A percentile compares a stretch with the other conserved stretches of the same genome.
Conservation (phyloP, 768 basidiomycete species). For the Cystofilobasidium macerans region DNA sequence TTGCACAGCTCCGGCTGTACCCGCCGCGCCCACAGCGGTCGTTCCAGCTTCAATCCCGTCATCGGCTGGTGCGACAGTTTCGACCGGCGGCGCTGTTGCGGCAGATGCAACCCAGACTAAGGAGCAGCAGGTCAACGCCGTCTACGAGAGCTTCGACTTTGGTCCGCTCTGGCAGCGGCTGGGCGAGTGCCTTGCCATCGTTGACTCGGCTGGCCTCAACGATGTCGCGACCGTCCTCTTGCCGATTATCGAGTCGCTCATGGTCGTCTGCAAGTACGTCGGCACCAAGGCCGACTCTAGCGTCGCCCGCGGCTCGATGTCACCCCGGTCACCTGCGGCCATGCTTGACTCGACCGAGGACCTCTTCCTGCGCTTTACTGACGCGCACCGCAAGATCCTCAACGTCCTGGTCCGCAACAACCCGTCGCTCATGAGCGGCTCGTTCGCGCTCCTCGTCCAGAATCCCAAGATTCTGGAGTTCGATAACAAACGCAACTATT, state of each 20-base stretch:
- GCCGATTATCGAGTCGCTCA: slow-evolving; percentile 87
- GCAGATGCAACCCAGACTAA: slow-evolving; percentile 11
- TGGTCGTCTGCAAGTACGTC: slow-evolving; percentile 97
- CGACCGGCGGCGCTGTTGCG: neutral
- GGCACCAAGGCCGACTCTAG: slow-evolving; percentile 48
- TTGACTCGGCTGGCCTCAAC: slow-evolving; percentile 65
- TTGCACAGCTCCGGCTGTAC: too few relatives aligned
- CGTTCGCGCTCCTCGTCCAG: slow-evolving; percentile 88
- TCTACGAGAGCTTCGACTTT: slow-evolving; percentile 87
- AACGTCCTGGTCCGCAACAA: slow-evolving; percentile 98
- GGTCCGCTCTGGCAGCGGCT: slow-evolving; percentile 76
- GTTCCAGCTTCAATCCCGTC: slow-evolving; percentile 40
- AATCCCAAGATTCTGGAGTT: slow-evolving; percentile 96
- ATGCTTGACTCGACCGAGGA: slow-evolving; percentile 46
- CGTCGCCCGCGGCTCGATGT: slow-evolving; percentile 30
- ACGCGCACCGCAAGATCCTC: slow-evolving; percentile 80
- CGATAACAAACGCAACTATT: slow-evolving; percentile 95
- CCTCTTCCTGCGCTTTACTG: slow-evolving; percentile 84
- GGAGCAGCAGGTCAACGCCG: slow-evolving; percentile 61
- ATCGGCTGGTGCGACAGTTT: neutral
- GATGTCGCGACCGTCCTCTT: slow-evolving; percentile 85
- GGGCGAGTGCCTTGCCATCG: slow-evolving; percentile 72
- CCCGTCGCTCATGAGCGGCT: slow-evolving; percentile 93
- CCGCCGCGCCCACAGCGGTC: too few relatives aligned
- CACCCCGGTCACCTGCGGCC: slow-evolving; percentile 42